These are phyloP conservation scores for Ensete ventricosum DNA, from an alignment of 176 grass and related monocot species.

Conservation along the genomic window DNA sequence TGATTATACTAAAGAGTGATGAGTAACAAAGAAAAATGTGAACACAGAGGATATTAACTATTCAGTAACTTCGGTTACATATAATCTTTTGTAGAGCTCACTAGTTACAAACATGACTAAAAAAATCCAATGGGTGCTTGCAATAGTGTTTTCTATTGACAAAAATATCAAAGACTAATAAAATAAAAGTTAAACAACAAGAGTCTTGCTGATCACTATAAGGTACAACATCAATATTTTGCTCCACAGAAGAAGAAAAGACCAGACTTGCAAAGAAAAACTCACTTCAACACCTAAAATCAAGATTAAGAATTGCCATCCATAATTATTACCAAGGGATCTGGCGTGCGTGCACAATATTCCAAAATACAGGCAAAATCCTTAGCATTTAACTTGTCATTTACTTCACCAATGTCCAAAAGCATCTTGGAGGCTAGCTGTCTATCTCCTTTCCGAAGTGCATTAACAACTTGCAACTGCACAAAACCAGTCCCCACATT, in stretches of 20 bases:
- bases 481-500: slow-evolving; percentile 21
- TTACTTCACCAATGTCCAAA: slow-evolving; percentile 37
- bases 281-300: not conserved
- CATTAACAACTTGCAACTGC: slow-evolving; percentile 58
- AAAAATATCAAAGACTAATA: not conserved
- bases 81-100: not conserved
- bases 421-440: slow-evolving; percentile 57
- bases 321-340: slow-evolving; percentile 64
- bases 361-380: slow-evolving; percentile 77
- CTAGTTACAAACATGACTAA: not conserved
- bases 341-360: slow-evolving; percentile 56
- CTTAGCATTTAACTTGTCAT: slow-evolving; percentile 26
- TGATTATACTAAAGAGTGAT: too few relatives aligned
- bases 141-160: too few relatives aligned
- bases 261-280: not conserved
- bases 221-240: not conserved
- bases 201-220: not conserved
- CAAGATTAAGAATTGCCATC: not conserved
- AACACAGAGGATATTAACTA: too few relatives aligned
- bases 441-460: slow-evolving; percentile 58
- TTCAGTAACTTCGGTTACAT: too few relatives aligned
- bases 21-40: too few relatives aligned
- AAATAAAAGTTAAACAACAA: not conserved
- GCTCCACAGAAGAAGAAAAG: not conserved
- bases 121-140: not conserved